phyloP scores from a whole-genome alignment of 768 basidiomycete genomes.

The Suillus clintonianus region DNA sequence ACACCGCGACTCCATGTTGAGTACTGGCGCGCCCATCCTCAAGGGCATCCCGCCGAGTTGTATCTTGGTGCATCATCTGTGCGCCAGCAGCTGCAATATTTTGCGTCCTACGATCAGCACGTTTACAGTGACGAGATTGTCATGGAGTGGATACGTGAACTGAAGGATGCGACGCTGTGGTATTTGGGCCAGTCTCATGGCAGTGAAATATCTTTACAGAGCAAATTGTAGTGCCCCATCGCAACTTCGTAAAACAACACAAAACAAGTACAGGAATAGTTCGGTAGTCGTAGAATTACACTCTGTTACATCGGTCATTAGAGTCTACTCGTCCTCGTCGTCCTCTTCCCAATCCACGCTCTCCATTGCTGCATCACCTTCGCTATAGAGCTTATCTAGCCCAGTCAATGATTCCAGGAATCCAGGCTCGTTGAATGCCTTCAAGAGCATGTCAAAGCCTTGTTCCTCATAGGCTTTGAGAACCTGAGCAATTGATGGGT shows the following conservation, averaged over 20 bases:
- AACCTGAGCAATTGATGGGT: conserved; percentile 47
- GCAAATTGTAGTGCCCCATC: neutral
- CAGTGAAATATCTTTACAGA: neutral
- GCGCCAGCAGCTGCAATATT: conserved; percentile 32
- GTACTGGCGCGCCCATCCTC: conserved; percentile 29
- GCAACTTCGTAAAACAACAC: neutral
- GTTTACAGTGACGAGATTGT: conserved; percentile 40
- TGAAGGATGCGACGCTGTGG: conserved; percentile 30
- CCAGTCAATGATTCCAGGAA: conserved; percentile 79
- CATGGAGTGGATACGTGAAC: conserved; percentile 46
- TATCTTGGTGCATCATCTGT: conserved; percentile 46
- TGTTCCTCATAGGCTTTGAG: conserved; percentile 78
- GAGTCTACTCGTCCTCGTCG: conserved; percentile 40
- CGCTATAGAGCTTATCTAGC: conserved; percentile 72
- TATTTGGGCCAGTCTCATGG: conserved; percentile 21
- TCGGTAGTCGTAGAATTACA: neutral
- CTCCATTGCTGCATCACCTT: conserved; percentile 72
- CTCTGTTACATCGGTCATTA: neutral
- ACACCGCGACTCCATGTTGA: conserved; percentile 10
- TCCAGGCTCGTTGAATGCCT: conserved; percentile 80
- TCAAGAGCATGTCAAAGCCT: conserved; percentile 77
- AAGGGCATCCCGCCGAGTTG: conserved; percentile 46
- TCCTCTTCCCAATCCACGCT: conserved; percentile 77
- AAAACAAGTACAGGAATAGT: neutral
- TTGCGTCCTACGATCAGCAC: conserved; percentile 43